Evolutionary conservation across 306 rosid species (phyloP).

Genomic region (Trichosanthes cucumerina): DNA sequence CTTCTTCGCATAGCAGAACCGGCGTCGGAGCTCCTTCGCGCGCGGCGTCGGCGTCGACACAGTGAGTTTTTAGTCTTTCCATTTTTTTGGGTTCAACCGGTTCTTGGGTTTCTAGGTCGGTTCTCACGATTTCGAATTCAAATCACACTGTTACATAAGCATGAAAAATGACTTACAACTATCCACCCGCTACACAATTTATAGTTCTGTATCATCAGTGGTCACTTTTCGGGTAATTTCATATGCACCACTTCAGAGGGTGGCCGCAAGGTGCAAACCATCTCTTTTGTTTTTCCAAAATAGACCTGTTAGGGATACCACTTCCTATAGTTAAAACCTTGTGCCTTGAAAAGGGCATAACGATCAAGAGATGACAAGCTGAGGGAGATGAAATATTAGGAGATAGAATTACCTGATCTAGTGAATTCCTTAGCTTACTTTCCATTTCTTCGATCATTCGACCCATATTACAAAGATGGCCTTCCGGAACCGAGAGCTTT

Average conservation of each 20-base stretch:
- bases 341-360: not conserved
- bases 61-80: too few species aligned
- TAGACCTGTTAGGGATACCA: slow-evolving; percentile 45
- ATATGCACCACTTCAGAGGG: slow-evolving; percentile 67
- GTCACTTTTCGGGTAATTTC: slow-evolving; percentile 58
- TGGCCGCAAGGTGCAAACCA: slow-evolving; percentile 96
- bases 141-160: not conserved
- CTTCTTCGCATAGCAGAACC: too few species aligned
- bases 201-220: slow-evolving; percentile 22
- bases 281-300: slow-evolving; percentile 95
- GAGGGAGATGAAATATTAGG: not conserved
- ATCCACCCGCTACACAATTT: not conserved
- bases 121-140: too few species aligned
- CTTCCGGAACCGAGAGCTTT: slow-evolving; percentile 70
- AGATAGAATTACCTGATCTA: slow-evolving; percentile 62
- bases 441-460: slow-evolving; percentile 99
- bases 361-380: not conserved
- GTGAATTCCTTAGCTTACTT: slow-evolving; percentile 88
- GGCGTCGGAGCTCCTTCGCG: too few species aligned
- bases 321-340: not conserved
- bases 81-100: too few species aligned
- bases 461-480: slow-evolving; percentile 96
- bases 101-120: too few species aligned
- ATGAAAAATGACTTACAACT: not conserved
- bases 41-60: too few species aligned